These are phyloP conservation scores for Aristolochia californica DNA, from an alignment of 164 flowering plant genomes.

Conservation along the genomic window DNA sequence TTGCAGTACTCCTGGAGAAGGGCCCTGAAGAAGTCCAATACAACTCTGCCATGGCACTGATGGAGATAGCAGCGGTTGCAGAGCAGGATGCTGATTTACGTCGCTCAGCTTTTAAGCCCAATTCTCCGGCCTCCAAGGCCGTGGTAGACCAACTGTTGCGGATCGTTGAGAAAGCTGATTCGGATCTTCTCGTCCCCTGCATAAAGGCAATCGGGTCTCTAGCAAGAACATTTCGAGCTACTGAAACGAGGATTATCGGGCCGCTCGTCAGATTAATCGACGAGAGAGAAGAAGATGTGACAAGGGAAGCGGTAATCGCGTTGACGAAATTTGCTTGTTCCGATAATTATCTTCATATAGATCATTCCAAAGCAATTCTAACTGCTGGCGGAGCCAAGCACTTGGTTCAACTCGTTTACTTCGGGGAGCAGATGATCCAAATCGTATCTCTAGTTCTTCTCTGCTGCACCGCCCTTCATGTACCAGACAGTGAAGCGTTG, in stretches of 20 bases:
- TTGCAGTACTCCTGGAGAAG: constrained; percentile 63
- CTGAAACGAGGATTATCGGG: constrained; percentile 57
- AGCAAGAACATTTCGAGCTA: constrained; percentile 69
- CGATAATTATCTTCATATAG: constrained; percentile 51
- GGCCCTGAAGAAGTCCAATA: constrained; percentile 52
- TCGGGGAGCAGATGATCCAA: constrained; percentile 60
- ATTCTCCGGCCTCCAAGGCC: constrained; percentile 72
- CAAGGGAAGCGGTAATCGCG: constrained; percentile 49
- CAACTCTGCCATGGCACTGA: constrained; percentile 71
- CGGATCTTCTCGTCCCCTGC: constrained; percentile 53
- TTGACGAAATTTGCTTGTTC: constrained; percentile 60
- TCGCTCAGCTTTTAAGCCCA: constrained; percentile 76
- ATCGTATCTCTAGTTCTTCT: constrained; percentile 38
- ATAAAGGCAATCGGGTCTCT: constrained; percentile 50
- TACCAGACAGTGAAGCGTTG: constrained; percentile 60
- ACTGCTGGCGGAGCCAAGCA: constrained; percentile 52
- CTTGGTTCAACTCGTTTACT: constrained; percentile 58
- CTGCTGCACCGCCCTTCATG: constrained; percentile 49
- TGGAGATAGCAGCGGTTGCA: constrained; percentile 68
- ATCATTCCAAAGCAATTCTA: constrained; percentile 65
- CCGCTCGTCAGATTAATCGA: constrained; percentile 67
- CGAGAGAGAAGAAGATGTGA: constrained; percentile 50
- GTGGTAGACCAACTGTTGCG: constrained; percentile 62
- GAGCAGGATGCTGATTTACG: constrained; percentile 52
- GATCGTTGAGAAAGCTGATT: constrained; percentile 38